phyloP scores from a whole-genome alignment of 352 stramenopile genomes.

The Globisporangium spiculum region DNA sequence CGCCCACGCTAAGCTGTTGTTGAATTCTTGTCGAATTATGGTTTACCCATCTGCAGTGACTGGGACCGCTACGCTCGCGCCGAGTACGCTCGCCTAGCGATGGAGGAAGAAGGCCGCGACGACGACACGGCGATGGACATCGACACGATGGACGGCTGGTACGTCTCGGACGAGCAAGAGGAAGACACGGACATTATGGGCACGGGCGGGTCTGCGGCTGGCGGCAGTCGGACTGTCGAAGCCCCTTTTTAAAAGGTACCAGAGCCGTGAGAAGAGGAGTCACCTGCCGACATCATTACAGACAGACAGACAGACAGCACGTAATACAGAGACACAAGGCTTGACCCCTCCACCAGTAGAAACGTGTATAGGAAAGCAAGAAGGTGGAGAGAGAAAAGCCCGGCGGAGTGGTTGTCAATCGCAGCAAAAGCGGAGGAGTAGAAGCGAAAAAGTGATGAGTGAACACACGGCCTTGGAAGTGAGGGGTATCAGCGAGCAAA shows the following conservation, averaged over 20 bases:
- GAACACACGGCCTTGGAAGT: background rate
- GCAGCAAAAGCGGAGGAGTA: background rate
- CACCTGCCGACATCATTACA: background rate
- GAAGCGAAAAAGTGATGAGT: background rate
- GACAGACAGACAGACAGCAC: background rate
- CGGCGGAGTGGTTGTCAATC: background rate
- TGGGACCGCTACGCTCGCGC: conserved; percentile 97
- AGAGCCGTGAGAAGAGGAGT: background rate
- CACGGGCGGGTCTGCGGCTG: conserved; percentile 19
- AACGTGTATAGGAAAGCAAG: background rate
- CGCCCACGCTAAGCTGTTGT: too few species aligned
- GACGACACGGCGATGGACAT: conserved; percentile 88
- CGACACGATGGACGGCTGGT: conserved; percentile 88
- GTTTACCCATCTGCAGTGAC: conserved; percentile 50
- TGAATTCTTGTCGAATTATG: too few species aligned
- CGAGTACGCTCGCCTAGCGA: conserved; percentile 96
- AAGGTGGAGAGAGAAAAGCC: background rate
- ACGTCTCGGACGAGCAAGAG: conserved; percentile 81
- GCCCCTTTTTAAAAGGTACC: conserved; percentile 48
- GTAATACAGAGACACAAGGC: background rate
- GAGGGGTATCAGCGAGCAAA: background rate
- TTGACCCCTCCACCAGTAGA: conserved; percentile 1
- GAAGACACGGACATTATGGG: conserved; percentile 58
- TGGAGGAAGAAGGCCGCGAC: conserved; percentile 95
- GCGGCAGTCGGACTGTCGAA: conserved; percentile 60